Evolutionary conservation across 108 stramenopile species (phyloP).

Genomic region (Discostella pseudostelligera): DNA sequence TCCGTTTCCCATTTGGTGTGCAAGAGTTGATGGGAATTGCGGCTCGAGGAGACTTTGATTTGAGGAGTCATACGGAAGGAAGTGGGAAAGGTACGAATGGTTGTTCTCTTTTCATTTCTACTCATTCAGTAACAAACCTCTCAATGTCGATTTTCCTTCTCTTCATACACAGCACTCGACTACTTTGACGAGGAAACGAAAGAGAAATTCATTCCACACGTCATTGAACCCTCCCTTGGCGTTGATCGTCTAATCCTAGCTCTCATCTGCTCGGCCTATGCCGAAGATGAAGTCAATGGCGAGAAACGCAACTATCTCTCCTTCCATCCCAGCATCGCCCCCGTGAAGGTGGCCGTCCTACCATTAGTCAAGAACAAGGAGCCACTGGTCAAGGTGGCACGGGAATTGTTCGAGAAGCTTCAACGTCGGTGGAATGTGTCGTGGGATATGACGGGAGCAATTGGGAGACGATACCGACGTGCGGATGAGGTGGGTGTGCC

Average conservation of each 20-base stretch:
- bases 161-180: constrained; percentile 61
- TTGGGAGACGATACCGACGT: constrained; percentile 92
- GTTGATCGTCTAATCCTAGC: constrained; percentile 93
- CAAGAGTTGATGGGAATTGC: constrained; percentile 98
- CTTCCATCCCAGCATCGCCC: constrained; percentile 91
- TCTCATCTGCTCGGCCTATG: constrained; percentile 89
- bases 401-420: constrained; percentile 73
- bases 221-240: constrained; percentile 96
- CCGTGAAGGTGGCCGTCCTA: constrained; percentile 93
- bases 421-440: constrained; percentile 75
- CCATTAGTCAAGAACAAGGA: constrained; percentile 96
- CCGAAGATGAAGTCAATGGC: constrained; percentile 88
- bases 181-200: constrained; percentile 92
- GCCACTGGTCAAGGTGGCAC: constrained; percentile 72
- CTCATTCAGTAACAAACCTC: no score
- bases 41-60: constrained; percentile 94
- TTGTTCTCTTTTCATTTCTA: no score
- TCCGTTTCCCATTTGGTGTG: constrained; percentile 94
- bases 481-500: constrained; percentile 96
- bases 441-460: constrained; percentile 90
- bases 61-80: constrained; percentile 86
- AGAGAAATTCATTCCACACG: constrained; percentile 93
- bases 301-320: constrained; percentile 89
- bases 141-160: neutral
- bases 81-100: constrained; percentile 77